A percentile compares a stretch with the other conserved stretches of the same genome.
Evolutionary conservation across 2,329 filamentous ascomycete species (phyloP).

Genomic region (Diaporthe sp.): DNA sequence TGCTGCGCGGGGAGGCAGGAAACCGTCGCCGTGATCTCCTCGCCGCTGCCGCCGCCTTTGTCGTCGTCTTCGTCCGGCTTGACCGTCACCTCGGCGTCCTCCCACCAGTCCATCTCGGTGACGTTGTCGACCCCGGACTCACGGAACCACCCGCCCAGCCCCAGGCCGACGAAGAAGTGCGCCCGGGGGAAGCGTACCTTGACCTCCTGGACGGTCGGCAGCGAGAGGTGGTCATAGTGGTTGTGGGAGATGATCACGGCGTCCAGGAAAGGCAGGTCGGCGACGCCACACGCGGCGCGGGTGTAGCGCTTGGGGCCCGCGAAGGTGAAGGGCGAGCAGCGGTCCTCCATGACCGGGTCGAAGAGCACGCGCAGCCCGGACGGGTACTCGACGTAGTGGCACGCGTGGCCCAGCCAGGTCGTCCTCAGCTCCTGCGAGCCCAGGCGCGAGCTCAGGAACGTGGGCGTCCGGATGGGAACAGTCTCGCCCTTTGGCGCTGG

Average conservation of each 20-base stretch:
- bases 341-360: slow-evolving; percentile 91
- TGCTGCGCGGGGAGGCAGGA: slow-evolving; percentile 90
- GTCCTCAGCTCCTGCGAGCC: slow-evolving; percentile 73
- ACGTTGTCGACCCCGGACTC: slow-evolving; percentile 79
- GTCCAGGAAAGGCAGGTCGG: slow-evolving; percentile 83
- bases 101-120: slow-evolving; percentile 97
- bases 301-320: slow-evolving; percentile 85
- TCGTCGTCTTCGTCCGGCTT: slow-evolving; percentile 50
- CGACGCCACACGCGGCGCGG: slow-evolving; percentile 79
- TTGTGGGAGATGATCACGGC: slow-evolving; percentile 88
- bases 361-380: slow-evolving; percentile 89
- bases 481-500: slow-evolving; percentile 77
- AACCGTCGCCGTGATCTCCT: slow-evolving; percentile 76
- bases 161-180: slow-evolving; percentile 90
- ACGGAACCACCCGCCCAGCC: slow-evolving; percentile 86
- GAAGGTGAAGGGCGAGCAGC: slow-evolving; percentile 83
- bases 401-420: slow-evolving; percentile 96
- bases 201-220: slow-evolving; percentile 80
- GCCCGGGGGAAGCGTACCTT: slow-evolving; percentile 79
- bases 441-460: slow-evolving; percentile 74
- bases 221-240: slow-evolving; percentile 93
- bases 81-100: slow-evolving; percentile 81
- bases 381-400: slow-evolving; percentile 93
- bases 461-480: slow-evolving; percentile 76
- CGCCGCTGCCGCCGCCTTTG: slow-evolving; percentile 42